A percentile compares a stretch with the other conserved stretches of the same genome.
Conservation (phyloP, 2,329 filamentous ascomycete species). For the Penicillium crustosum region DNA sequence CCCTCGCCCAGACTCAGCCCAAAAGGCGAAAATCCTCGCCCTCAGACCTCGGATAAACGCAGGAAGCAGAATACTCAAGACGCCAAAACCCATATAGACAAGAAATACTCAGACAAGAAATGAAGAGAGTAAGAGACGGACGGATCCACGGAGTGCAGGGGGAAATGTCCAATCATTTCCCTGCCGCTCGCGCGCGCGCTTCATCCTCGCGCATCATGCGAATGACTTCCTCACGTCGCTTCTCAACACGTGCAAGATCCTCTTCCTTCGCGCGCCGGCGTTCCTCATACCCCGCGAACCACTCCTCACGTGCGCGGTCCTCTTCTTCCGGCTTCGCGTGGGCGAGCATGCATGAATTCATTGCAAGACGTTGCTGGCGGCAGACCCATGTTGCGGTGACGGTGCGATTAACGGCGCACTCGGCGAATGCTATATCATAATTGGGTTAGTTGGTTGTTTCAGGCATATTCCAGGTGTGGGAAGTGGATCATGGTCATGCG, state of each 20-base stretch:
- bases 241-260: slow-evolving; percentile 50
- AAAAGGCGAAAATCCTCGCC: slow-evolving; percentile 2
- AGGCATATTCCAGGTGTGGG: background rate
- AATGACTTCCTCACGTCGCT: slow-evolving; percentile 44
- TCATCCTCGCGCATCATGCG: slow-evolving; percentile 43
- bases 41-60: slow-evolving; percentile 9
- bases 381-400: slow-evolving; percentile 87
- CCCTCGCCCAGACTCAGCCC: background rate
- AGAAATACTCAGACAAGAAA: slow-evolving; percentile 18
- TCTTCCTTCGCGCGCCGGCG: slow-evolving; percentile 66
- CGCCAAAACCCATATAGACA: slow-evolving; percentile 22
- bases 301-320: slow-evolving; percentile 87
- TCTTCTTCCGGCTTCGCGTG: slow-evolving; percentile 82
- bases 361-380: slow-evolving; percentile 71
- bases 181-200: slow-evolving; percentile 21
- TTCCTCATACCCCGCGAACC: slow-evolving; percentile 78
- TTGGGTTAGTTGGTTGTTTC: slow-evolving; percentile 7
- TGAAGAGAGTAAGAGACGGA: slow-evolving; percentile 5
- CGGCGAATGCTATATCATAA: slow-evolving; percentile 72
- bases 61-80: slow-evolving; percentile 18
- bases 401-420: slow-evolving; percentile 82
- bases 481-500: background rate
- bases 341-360: slow-evolving; percentile 91
- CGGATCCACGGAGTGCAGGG: background rate
- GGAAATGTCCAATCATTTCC: slow-evolving; percentile 16